These are phyloP conservation scores for Metarhizium brunneum DNA, from an alignment of 2,329 filamentous ascomycete genomes.

Conservation along the genomic window DNA sequence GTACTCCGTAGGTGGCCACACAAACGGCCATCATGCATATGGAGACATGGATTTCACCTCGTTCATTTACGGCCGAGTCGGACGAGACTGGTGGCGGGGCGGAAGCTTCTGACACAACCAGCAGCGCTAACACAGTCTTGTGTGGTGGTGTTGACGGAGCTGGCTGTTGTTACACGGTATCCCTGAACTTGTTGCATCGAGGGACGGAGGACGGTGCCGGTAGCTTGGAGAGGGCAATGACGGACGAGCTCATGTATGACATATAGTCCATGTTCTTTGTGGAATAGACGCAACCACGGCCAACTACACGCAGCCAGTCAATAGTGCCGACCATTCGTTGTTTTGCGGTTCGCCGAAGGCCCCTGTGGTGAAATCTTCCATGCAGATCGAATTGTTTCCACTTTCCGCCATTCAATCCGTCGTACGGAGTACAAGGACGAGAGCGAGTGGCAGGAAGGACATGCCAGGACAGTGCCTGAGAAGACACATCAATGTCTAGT, in stretches of 20 bases:
- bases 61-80: conserved; percentile 2
- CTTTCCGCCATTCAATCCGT: neutral
- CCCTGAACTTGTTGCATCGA: neutral
- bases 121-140: neutral
- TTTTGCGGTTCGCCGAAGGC: too few relatives aligned
- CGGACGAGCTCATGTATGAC: too few relatives aligned
- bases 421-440: neutral
- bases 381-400: neutral
- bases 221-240: neutral
- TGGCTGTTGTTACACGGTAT: neutral
- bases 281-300: neutral
- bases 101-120: neutral
- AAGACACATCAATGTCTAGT: neutral
- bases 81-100: neutral
- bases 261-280: too few relatives aligned
- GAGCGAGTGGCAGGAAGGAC: neutral
- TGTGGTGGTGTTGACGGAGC: neutral
- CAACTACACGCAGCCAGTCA: neutral
- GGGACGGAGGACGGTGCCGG: too few relatives aligned
- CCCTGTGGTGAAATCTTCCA: too few relatives aligned
- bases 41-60: neutral
- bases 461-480: neutral
- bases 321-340: too few relatives aligned
- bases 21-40: neutral
- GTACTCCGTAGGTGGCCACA: neutral